These are phyloP conservation scores for Evansstolkia leycettana DNA, from an alignment of 495 filamentous ascomycete species.

Conservation along the genomic window DNA sequence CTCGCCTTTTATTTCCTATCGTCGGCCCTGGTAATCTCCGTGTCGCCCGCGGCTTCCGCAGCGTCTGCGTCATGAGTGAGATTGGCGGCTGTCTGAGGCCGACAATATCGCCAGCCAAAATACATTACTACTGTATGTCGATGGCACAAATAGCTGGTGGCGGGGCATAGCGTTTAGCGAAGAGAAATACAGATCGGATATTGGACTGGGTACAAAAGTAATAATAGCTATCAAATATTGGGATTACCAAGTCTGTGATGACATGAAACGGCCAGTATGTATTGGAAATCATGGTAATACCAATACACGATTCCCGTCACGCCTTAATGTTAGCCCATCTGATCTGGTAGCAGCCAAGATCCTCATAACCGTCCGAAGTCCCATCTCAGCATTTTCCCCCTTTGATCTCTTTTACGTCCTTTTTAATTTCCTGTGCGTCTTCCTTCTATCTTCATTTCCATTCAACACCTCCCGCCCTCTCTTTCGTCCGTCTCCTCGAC, in stretches of 20 bases:
- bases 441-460: no score
- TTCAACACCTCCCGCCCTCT: neutral
- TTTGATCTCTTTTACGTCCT: conserved; percentile 6
- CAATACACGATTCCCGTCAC: conserved; percentile 7
- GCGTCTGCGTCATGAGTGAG: conserved; percentile 12
- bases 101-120: no score
- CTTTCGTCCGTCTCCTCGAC: neutral
- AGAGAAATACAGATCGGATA: no score
- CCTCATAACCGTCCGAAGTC: conserved; percentile 13
- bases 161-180: no score
- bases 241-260: conserved; percentile 6
- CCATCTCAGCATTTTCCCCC: conserved; percentile 6
- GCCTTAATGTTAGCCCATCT: no score
- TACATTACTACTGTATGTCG: no score
- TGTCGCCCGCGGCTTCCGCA: conserved; percentile 13
- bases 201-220: no score
- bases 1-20: conserved; percentile 6
- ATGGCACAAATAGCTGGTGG: no score
- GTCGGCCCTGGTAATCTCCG: conserved; percentile 20
- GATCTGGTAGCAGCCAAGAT: no score
- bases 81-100: neutral
- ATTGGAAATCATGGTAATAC: conserved; percentile 10
- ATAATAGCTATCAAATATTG: no score
- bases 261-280: conserved; percentile 8
- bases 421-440: no score